Evolutionary conservation across 306 rosid species (phyloP), one percentile per base, ranked within the genome.

Genomic region (Cicer chorassanicum): DNA sequence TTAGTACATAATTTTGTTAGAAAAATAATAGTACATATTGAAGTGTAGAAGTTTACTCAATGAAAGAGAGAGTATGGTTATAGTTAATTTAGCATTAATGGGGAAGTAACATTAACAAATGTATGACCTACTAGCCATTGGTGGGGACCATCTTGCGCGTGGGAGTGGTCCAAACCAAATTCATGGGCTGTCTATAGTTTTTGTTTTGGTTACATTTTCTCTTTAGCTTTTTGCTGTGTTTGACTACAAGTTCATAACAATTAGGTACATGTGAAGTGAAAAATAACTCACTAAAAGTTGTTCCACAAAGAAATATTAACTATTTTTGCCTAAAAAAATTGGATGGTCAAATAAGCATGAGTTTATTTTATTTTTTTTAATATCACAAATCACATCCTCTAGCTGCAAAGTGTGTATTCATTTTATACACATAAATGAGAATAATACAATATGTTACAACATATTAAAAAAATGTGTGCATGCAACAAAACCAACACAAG

Each of bases 71-170:
- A 84, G 83, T 78, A 48, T 78, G 79, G 68, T 74, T 8, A 65
- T 71, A 14, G 61, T 66, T 66, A 73, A 34, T 68, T 65, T 13
- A 12, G 49, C 59, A 57, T 19, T 54, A 65, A 12, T n/a, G 40
- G 62, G 78, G 5, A 3, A 18, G 50, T 8, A 29, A 56, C 18
- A 42, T 38, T 77, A 10, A 38, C 72, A 43, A 24, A 81, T 65
- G 62, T 46, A n/a, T 75, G 82, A 68, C 74, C 84, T 61, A 78
- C 68, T 64, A 8, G 16, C 70, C 74, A 66, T 48, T 62, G 70
- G 79, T 78, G 79, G 84, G 87, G 62, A 43, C 86, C 84, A 79
- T 36, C 77, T 64, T 72, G 74, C 83, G 78, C 81, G 75, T 79
- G 75, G 77, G 10, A 68, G 67, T 65, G 73, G 84, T 80, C 87